Evolutionary conservation across 2,329 filamentous ascomycete genomes (phyloP).

Genomic region (Sclerotinia nivalis): DNA sequence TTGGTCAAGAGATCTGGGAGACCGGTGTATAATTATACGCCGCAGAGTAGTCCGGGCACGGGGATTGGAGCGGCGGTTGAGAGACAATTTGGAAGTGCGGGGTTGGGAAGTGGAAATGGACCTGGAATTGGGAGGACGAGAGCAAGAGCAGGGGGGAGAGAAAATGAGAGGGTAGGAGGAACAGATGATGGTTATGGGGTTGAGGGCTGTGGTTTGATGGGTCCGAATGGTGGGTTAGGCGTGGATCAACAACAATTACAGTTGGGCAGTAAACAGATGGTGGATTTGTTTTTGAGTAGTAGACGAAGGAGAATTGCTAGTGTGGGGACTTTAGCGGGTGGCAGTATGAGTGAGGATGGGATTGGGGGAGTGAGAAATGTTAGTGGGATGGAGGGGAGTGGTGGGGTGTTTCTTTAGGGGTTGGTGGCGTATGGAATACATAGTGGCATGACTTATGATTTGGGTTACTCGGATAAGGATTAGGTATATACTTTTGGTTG

Average conservation of each 20-base stretch:
- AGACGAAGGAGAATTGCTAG: constrained; percentile 48
- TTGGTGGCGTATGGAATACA: not conserved
- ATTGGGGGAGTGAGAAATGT: not conserved
- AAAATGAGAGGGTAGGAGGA: constrained; percentile 9
- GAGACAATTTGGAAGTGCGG: constrained; percentile 39
- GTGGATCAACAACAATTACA: constrained; percentile 43
- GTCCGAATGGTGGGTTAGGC: constrained; percentile 30
- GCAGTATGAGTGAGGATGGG: constrained; percentile 9
- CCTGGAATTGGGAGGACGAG: constrained; percentile 1
- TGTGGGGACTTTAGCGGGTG: constrained; percentile 43
- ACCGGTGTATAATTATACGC: constrained; percentile 16
- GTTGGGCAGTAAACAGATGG: constrained; percentile 53
- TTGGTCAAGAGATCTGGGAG: constrained; percentile 32
- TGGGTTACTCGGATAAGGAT: not conserved
- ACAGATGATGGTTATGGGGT: constrained; percentile 30
- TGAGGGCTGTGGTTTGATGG: constrained; percentile 31
- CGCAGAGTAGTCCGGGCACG: constrained; percentile 33
- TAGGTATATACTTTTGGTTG: not conserved
- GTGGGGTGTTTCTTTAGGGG: not conserved
- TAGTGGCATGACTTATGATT: not conserved
- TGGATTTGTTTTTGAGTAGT: constrained; percentile 55
- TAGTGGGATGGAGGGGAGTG: not conserved
- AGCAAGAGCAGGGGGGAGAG: constrained; percentile 6
- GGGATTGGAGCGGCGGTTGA: constrained; percentile 35
- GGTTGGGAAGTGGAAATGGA: not conserved